Conservation (phyloP, 208 protist species). For the Trypanosoma melophagium region DNA sequence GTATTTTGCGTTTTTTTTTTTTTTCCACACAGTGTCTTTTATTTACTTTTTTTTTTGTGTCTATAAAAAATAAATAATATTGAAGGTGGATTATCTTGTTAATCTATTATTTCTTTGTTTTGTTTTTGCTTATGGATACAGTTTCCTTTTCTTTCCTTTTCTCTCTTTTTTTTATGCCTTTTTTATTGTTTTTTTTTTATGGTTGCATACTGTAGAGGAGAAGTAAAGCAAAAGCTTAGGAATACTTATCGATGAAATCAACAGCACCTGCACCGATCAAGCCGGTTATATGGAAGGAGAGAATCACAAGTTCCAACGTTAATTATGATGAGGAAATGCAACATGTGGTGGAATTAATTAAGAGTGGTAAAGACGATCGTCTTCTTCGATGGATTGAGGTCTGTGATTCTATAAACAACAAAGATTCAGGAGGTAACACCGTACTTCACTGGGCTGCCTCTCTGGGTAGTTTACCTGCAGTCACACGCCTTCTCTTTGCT, state of each 20-base stretch:
- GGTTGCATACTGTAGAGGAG: neutral
- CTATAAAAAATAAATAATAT: neutral
- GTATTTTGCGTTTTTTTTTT: conserved; percentile 6
- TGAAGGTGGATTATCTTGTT: no score
- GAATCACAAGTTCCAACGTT: neutral
- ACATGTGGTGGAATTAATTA: conserved; percentile 38
- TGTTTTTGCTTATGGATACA: no score
- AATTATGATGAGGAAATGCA: conserved; percentile 23
- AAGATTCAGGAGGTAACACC: conserved; percentile 53
- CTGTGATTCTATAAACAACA: conserved; percentile 47
- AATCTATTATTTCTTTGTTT: no score
- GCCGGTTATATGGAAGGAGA: conserved; percentile 17
- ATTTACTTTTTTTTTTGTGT: conserved; percentile 2
- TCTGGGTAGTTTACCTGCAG: conserved; percentile 38
- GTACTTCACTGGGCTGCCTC: conserved; percentile 72
- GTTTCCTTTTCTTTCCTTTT: neutral
- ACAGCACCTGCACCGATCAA: neutral
- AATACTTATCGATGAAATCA: neutral
- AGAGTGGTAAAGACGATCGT: conserved; percentile 28
- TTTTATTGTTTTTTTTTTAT: neutral
- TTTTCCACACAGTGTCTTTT: neutral
- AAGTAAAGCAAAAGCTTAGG: neutral
- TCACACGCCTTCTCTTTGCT: conserved; percentile 36
- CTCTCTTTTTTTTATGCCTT: neutral
- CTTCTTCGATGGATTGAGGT: conserved; percentile 54